These are phyloP conservation scores for Scenedesmus sp. DNA, from an alignment of 163 green algal species.

Conservation along the genomic window DNA sequence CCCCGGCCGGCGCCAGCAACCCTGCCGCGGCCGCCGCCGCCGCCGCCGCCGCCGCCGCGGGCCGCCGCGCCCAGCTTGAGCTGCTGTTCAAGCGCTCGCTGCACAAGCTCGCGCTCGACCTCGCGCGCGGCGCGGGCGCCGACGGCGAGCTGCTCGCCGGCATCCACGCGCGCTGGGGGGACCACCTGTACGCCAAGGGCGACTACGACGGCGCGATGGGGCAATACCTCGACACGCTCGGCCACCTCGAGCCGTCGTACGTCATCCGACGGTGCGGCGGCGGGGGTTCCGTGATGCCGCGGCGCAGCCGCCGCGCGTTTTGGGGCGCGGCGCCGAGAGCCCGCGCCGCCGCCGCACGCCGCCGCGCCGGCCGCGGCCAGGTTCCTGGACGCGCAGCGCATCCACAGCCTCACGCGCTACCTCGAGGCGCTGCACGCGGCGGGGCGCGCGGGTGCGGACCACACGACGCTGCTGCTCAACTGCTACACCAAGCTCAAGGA, in stretches of 20 bases:
- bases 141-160: slow-evolving; percentile 33
- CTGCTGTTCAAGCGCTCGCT: slow-evolving; percentile 67
- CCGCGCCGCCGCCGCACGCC: too few relatives aligned
- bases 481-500: slow-evolving; percentile 91
- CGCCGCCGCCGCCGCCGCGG: too few relatives aligned
- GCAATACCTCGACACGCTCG: slow-evolving; percentile 92
- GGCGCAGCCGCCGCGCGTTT: too few relatives aligned
- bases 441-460: slow-evolving; percentile 77
- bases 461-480: slow-evolving; percentile 96
- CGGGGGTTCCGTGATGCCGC: too few relatives aligned
- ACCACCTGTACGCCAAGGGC: slow-evolving; percentile 91
- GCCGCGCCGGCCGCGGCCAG: slow-evolving; percentile 39
- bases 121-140: slow-evolving; percentile 68
- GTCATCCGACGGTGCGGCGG: slow-evolving; percentile 82
- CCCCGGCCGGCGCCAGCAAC: too few relatives aligned
- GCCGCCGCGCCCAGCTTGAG: slow-evolving; percentile 67
- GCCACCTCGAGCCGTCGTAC: slow-evolving; percentile 91
- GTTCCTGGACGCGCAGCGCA: slow-evolving; percentile 92
- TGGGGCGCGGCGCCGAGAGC: too few relatives aligned
- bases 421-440: slow-evolving; percentile 86
- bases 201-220: slow-evolving; percentile 94
- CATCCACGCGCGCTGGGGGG: slow-evolving; percentile 72
- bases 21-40: too few relatives aligned
- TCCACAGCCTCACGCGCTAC: slow-evolving; percentile 89
- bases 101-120: slow-evolving; percentile 80